Evolutionary conservation across 2,329 filamentous ascomycete genomes (phyloP), one percentile per base, ranked within the genome.

Genomic region (Fusarium phyllophilum): DNA sequence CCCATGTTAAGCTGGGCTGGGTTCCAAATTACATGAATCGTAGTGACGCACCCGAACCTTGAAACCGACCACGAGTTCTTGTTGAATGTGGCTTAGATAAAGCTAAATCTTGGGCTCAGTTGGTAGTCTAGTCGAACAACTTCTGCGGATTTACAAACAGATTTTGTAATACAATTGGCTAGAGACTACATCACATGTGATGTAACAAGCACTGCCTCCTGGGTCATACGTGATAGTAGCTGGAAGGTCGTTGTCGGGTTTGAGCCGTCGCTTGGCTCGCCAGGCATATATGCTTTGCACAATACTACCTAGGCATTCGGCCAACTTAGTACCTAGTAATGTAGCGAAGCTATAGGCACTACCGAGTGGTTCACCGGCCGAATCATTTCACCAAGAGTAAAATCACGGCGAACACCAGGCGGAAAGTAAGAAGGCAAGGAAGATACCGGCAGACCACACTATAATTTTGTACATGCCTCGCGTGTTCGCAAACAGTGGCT

Each of bases 11-110:
- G 67, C 44, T 26, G 48, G 13, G 18, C 39, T n/a, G 46, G 10
- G 15, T 45, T 22, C 31, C 22, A 42, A 39, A 26, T 5, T 24
- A 26, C 18, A 14, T 24, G 45, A 20, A 13, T 26, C 6, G 17
- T 24, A 38, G 24, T 36, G 48, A 55, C 29, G 29, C 12, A 44
- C 13, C 11, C 17, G 24, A 52, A 31, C n/a, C 31, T 38, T 29
- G 29, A 22, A 61, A 34, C 20, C 11, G n/a, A 52, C 33, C 31
- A 41, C 24, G 17, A 45, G 41, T 29, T 26, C 26, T 41, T 39
- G n/a, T 55, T 38, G 46, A 64, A 26, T 24, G 58, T 64, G 65
- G 58, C 67, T 69, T 48, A 58, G 67, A 58, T 33, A 22, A 63
- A 26, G 34, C 29, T 29, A 49, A 31, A 33, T 24, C 24, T 39